Evolutionary conservation across 148 eudicot species (phyloP).

Genomic region (Nepenthes mirabilis): DNA sequence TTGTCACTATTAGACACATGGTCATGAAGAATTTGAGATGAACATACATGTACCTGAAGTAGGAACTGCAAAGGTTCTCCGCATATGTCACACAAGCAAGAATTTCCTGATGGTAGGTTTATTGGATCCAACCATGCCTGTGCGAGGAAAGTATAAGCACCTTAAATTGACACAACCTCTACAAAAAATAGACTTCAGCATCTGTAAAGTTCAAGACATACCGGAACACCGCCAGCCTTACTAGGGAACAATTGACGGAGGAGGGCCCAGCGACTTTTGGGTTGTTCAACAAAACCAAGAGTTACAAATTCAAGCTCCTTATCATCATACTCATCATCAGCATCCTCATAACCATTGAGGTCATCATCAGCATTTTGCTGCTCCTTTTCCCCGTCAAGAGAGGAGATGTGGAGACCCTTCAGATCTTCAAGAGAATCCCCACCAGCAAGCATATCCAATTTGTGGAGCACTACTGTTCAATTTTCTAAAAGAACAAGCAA

Average conservation of each 20-base stretch:
- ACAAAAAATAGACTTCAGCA: neutral
- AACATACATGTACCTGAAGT: conserved; percentile 50
- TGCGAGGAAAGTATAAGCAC: conserved; percentile 3
- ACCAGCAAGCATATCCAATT: conserved; percentile 1
- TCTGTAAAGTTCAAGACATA: conserved; percentile 16
- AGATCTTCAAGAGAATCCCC: conserved; percentile 32
- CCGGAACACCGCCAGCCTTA: conserved; percentile 91
- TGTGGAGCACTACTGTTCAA: too few species aligned
- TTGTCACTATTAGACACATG: neutral
- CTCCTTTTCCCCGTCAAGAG: conserved; percentile 42
- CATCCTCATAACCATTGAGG: conserved; percentile 22
- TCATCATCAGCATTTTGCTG: conserved; percentile 12
- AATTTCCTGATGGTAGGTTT: conserved; percentile 56
- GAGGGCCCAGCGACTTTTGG: conserved; percentile 31
- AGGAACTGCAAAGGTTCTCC: conserved; percentile 75
- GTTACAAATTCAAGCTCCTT: conserved; percentile 30
- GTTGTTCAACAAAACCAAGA: conserved; percentile 64
- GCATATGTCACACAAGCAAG: conserved; percentile 59
- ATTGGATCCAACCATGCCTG: conserved; percentile 94
- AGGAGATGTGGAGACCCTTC: conserved; percentile 27
- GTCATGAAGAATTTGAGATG: neutral
- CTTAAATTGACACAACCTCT: conserved; percentile 1
- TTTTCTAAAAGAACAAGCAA: too few species aligned
- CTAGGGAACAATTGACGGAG: conserved; percentile 67
- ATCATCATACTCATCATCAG: conserved; percentile 40